phyloP scores from a whole-genome alignment of 805 yeast species.

The Zygosaccharomyces pseudorouxii region DNA sequence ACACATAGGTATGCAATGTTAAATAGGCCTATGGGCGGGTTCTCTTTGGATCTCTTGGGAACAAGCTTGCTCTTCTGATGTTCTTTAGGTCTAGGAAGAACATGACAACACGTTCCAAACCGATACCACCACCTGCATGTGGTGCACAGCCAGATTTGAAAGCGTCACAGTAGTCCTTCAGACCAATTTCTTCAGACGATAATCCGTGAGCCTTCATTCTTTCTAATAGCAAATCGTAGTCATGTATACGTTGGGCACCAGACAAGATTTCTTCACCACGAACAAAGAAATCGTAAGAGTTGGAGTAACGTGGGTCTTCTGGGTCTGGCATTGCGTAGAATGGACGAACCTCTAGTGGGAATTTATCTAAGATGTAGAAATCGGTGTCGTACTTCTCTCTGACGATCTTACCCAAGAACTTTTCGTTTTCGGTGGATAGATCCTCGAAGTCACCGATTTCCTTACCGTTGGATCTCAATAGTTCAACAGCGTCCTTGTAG shows the following conservation, averaged over 20 bases:
- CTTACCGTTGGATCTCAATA: slow-evolving; percentile 84
- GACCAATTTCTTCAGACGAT: slow-evolving; percentile 74
- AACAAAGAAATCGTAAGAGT: slow-evolving; percentile 99
- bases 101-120: slow-evolving; percentile 98
- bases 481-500: slow-evolving; percentile 84
- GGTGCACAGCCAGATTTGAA: slow-evolving; percentile 96
- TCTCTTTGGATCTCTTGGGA: slow-evolving; percentile 98
- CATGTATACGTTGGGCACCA: slow-evolving; percentile 99
- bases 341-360: slow-evolving; percentile 95
- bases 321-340: slow-evolving; percentile 99
- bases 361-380: slow-evolving; percentile 95
- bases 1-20: background rate
- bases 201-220: slow-evolving; percentile 82
- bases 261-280: slow-evolving; percentile 98
- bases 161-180: slow-evolving; percentile 87
- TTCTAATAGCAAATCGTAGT: slow-evolving; percentile 72
- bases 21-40: slow-evolving; percentile 59
- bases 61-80: slow-evolving; percentile 95
- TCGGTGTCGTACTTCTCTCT: slow-evolving; percentile 95
- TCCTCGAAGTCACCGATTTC: slow-evolving; percentile 79
- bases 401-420: slow-evolving; percentile 83
- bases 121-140: slow-evolving; percentile 99
- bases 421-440: slow-evolving; percentile 90
- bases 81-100: slow-evolving; percentile 95
- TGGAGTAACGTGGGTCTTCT: slow-evolving; percentile 84